A percentile compares a stretch with the other conserved stretches of the same genome.
phyloP scores from a whole-genome alignment of 371 early-diverging fungal genomes.

The Mucor sp. region DNA sequence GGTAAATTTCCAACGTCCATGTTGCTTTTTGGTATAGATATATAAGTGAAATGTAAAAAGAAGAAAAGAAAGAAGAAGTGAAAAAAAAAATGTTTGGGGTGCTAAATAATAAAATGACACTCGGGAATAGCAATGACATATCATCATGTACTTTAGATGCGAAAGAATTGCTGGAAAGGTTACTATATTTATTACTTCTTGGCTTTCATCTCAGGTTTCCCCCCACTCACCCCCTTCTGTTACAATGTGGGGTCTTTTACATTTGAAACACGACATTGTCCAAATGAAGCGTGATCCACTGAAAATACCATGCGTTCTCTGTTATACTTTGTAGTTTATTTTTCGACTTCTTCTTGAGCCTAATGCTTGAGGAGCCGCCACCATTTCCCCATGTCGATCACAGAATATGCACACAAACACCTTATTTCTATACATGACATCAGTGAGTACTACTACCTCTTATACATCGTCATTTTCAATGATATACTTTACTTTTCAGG shows the following conservation, averaged over 20 bases:
- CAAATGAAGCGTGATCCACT: neutral
- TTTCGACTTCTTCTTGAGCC: neutral
- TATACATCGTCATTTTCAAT: too few relatives aligned
- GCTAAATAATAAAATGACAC: neutral
- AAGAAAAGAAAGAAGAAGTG: neutral
- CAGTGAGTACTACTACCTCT: neutral
- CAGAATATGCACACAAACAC: constrained; percentile 20
- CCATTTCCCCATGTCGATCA: constrained; percentile 13
- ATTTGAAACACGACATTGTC: neutral
- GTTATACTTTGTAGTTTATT: neutral
- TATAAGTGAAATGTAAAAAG: neutral
- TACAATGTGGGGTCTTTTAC: neutral
- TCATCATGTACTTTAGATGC: neutral
- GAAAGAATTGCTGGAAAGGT: constrained; percentile 2
- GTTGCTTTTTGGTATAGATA: neutral
- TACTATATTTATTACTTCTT: neutral
- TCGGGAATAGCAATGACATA: neutral
- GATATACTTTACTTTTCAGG: constrained; percentile 23
- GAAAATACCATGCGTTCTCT: neutral
- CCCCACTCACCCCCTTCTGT: neutral
- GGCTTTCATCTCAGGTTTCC: neutral
- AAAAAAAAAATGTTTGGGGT: neutral
- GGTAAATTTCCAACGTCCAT: constrained; percentile 26
- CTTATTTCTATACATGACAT: neutral
- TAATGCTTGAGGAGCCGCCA: neutral